Base-by-base conservation (phyloP, 1,284 basidiomycete genomes). In the Hortiboletus rubellus region DNA sequence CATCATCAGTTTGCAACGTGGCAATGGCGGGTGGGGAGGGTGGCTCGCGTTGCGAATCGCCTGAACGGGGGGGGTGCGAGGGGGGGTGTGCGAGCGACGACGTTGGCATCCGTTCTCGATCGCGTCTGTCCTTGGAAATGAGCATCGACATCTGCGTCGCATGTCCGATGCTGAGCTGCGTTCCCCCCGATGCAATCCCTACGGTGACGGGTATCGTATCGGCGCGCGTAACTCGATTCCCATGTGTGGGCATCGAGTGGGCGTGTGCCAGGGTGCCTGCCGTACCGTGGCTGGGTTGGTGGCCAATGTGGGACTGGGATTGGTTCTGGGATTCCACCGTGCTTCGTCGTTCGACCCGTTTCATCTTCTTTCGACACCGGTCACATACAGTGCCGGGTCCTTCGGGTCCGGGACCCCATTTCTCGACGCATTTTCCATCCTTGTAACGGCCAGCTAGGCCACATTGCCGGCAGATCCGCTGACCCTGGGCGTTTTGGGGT, bases 321-420 rank as follows among this genome's bases (percentile, higher is more conserved):
- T 65, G 61, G 12, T 65, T 63, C 47, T 72, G 66, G 37, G 63
- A 63, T 50, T 72, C 58, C 3, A 88, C 69, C 17, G 87, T 89
- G 7, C 87, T 87, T 11, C 89, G 77, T 17, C 87, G 78, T 70
- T 91, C 90, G 43, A 90, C 86, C 2, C 89, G 83, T 74, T 91
- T 91, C 89, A 91, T 91, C 73, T 92, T 91, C 74, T 92, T 92
- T 52, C 89, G 80, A 72, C 89, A 91, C 80, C 88, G 76, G 77
- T 92, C 90, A 66, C 90, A 92, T 0, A 92, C 90, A 0, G 89
- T 92, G 24, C 90, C 90, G 44, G 89, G 89, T 0, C 90, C 89
- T 72, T 87, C 82, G 49, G 89, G 89, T 3, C 90, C 90, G 15
- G 90, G 90, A 3, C 89, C 90, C 90, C 90, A 92, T 71, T 92